Evolutionary conservation across 2,329 filamentous ascomycete genomes (phyloP).

Genomic region (Rhinocladiella mackenziei): DNA sequence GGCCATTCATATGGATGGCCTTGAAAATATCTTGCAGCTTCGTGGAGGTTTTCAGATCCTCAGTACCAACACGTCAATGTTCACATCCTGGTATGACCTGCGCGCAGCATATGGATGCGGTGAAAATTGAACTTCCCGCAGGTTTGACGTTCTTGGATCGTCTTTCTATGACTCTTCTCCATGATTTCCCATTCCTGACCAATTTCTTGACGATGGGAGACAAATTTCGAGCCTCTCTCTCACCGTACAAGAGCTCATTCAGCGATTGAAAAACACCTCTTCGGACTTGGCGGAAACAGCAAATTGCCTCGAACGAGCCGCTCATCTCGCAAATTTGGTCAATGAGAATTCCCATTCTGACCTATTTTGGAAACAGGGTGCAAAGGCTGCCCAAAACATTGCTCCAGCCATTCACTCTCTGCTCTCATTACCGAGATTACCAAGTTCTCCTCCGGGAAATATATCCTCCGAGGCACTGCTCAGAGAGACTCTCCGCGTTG

Average conservation of each 20-base stretch:
- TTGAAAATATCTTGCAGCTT: constrained; percentile 23
- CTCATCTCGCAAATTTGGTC: no score
- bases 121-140: background rate
- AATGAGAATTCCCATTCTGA: no score
- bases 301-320: no score
- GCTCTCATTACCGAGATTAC: constrained; percentile 9
- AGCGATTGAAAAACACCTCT: no score
- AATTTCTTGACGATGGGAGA: background rate
- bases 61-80: background rate
- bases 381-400: constrained; percentile 4
- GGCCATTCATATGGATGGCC: constrained; percentile 27
- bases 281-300: no score
- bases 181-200: constrained; percentile 1
- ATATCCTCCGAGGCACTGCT: background rate
- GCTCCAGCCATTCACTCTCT: constrained; percentile 9
- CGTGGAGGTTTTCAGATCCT: constrained; percentile 25
- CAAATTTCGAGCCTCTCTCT: background rate
- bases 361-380: constrained; percentile 10
- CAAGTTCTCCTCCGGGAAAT: background rate
- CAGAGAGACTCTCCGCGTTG: constrained; percentile 7
- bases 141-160: constrained; percentile 11
- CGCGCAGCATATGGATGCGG: background rate
- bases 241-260: no score
- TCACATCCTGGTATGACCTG: constrained; percentile 9
- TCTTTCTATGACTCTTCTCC: constrained; percentile 8